A percentile compares a stretch with the other conserved stretches of the same genome.
Evolutionary conservation across 768 basidiomycete species (phyloP).

Genomic region (Podaxis mareebaensis): DNA sequence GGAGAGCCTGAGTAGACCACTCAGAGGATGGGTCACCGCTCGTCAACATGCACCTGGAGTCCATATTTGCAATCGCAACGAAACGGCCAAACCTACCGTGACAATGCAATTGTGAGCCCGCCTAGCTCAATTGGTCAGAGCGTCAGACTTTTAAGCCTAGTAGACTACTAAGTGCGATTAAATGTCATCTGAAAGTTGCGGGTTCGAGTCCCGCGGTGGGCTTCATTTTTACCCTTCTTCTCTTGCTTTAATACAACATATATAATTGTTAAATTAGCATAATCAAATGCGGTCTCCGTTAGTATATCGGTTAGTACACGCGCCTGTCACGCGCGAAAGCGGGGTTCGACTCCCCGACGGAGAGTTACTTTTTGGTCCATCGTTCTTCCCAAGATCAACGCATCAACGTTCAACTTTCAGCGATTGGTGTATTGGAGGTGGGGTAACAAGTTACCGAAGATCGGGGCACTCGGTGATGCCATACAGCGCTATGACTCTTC

Average conservation of each 20-base stretch:
- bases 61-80: not conserved
- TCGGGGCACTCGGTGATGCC: no score
- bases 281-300: not conserved
- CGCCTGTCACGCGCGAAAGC: slow-evolving; percentile 22
- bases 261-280: no score
- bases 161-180: not conserved
- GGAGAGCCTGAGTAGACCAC: no score
- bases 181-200: slow-evolving; percentile 10
- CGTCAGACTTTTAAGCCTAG: slow-evolving; percentile 11
- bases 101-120: not conserved
- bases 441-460: not conserved
- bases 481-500: no score
- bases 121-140: slow-evolving; percentile 16
- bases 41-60: not conserved
- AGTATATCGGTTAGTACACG: slow-evolving; percentile 23
- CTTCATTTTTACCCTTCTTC: not conserved
- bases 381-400: no score
- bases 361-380: not conserved
- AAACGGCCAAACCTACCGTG: not conserved
- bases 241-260: not conserved
- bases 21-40: no score
- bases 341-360: slow-evolving; percentile 21
- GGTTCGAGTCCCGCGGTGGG: slow-evolving; percentile 14
- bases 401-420: not conserved
- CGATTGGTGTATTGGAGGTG: no score